Evolutionary conservation across 83 land plant genomes (phyloP), one percentile per base, ranked within the genome.

Genomic region (Picea engelmannii): DNA sequence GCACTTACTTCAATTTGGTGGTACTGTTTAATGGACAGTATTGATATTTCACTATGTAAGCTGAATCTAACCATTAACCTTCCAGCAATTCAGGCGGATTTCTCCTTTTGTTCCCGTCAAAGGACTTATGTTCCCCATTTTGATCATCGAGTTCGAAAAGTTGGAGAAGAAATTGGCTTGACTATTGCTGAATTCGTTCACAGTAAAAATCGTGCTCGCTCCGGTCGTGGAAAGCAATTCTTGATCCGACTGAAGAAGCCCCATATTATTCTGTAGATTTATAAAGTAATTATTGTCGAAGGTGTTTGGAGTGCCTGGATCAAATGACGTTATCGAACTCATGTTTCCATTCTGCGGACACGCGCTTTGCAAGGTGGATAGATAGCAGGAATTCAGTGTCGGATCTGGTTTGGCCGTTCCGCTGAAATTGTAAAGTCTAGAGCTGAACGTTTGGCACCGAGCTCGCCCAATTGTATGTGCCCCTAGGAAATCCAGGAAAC

Each of bases 221-320:
- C 84, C 82, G 0, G n/a, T 68, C 4, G 38, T 35, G 38, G 38
- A 35, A 31, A 35, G 4, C 4, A 35, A 0, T 35, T 35, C 38
- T 35, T 92, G 92, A 77, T 92, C 94, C 0, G 90, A 88, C n/a
- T 83, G 76, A 9, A 92, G 83, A 27, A 92, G 93, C 44, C 94
- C 94, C 21, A 27, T 42, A 23, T 78, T 75, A 80, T 35, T 81
- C 62, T 83, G 84, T 2, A 92, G 81, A 80, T 92, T 92, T 13
- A 76, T 15, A 82, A 62, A 92, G 83, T 90, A 92, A 74, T 73
- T 76, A 64, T 84, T 93, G 87, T 93, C 93, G 82, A 93, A 91
- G 59, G 27, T 24, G 61, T 86, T 35, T 1, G 85, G 88, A 6
- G 90, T 83, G 17, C 78, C 0, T 35, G 38, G 35, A 31, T 31